Evolutionary conservation across 1,139 yeast species (phyloP).

Genomic region (Suhomyces anneliseae): DNA sequence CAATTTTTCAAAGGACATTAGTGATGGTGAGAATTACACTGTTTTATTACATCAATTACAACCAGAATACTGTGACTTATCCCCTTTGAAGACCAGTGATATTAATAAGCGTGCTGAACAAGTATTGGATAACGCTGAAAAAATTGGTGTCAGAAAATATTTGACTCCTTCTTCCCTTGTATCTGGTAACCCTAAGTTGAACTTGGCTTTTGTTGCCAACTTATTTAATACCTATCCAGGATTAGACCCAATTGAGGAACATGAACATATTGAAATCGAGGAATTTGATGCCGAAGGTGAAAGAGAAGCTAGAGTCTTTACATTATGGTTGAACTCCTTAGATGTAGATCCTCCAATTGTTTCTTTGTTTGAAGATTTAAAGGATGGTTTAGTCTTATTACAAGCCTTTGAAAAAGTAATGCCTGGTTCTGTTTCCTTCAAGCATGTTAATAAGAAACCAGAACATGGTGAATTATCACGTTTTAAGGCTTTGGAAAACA

Average conservation of each 20-base stretch:
- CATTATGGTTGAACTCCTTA: conserved; percentile 93
- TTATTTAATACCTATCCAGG: conserved; percentile 96
- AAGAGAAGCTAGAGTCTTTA: conserved; percentile 97
- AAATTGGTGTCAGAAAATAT: conserved; percentile 88
- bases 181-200: conserved; percentile 94
- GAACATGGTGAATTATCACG: conserved; percentile 76
- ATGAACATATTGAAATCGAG: conserved; percentile 83
- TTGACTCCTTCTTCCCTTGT: conserved; percentile 91
- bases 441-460: conserved; percentile 82
- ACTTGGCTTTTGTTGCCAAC: conserved; percentile 95
- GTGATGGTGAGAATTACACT: conserved; percentile 95
- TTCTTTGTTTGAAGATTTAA: conserved; percentile 87
- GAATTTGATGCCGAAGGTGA: conserved; percentile 99
- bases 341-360: conserved; percentile 96
- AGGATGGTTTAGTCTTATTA: conserved; percentile 84
- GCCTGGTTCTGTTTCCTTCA: conserved; percentile 85
- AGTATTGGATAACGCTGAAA: conserved; percentile 82
- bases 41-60: conserved; percentile 84
- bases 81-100: conserved; percentile 77
- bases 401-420: conserved; percentile 95
- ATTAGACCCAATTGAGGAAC: conserved; percentile 90
- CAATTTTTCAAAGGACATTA: conserved; percentile 83
- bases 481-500: conserved; percentile 93
- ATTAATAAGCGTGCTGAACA: conserved; percentile 81
- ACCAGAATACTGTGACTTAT: conserved; percentile 76